These are phyloP conservation scores for Bruguiera hainesii DNA, from an alignment of 441 rosid genomes.

Conservation along the genomic window DNA sequence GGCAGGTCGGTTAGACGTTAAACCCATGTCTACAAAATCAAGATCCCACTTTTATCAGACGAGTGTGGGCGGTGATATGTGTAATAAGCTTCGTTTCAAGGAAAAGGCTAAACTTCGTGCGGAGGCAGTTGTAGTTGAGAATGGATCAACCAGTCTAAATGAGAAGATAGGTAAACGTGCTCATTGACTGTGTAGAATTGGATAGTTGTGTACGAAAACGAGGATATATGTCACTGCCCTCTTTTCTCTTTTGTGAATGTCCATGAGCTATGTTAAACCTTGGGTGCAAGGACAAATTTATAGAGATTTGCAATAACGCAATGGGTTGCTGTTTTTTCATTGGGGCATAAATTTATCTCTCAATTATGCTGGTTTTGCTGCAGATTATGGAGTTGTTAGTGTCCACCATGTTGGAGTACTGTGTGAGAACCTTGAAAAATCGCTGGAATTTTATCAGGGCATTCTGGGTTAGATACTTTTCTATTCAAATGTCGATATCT, in stretches of 20 bases:
- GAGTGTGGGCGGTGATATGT: slow-evolving; percentile 24
- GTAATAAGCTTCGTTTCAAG: slow-evolving; percentile 28
- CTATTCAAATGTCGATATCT: not conserved
- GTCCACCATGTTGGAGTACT: slow-evolving; percentile 88
- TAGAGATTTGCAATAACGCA: not conserved
- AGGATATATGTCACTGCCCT: not conserved
- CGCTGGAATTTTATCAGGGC: slow-evolving; percentile 81
- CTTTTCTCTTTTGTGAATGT: not conserved
- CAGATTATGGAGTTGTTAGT: slow-evolving; percentile 82
- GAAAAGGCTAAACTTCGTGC: slow-evolving; percentile 46
- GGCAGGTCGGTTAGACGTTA: slow-evolving; percentile 32
- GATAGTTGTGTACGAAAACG: not conserved
- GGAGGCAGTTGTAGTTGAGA: slow-evolving; percentile 47
- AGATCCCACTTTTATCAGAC: slow-evolving; percentile 25
- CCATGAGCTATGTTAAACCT: not conserved
- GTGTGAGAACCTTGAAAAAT: slow-evolving; percentile 77
- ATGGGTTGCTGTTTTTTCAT: not conserved
- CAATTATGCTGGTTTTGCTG: slow-evolving; percentile 14
- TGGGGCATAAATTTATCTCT: not conserved
- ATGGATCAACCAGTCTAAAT: slow-evolving; percentile 36
- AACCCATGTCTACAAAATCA: slow-evolving; percentile 21
- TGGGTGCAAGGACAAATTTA: not conserved
- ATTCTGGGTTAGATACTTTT: slow-evolving; percentile 46
- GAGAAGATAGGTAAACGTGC: slow-evolving; percentile 49
- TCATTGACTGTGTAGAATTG: not conserved